Conservation (phyloP, 345 rosid species). For the Heritiera littoralis region DNA sequence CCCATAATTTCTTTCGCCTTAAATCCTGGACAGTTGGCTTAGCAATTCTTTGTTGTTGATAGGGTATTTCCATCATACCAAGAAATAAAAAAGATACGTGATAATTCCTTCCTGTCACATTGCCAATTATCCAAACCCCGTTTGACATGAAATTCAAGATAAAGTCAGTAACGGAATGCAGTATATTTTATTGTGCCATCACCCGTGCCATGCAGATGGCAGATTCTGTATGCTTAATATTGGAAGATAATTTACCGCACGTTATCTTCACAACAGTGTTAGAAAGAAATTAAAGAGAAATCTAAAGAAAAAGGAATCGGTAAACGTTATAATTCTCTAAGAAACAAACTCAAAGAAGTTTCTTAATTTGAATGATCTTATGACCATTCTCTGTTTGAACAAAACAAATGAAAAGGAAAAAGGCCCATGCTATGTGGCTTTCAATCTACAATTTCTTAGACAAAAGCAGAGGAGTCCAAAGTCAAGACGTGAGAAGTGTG, state of each 20-base stretch:
- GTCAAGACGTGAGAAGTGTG: conserved; percentile 13
- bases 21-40: neutral
- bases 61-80: neutral
- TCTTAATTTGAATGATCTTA: conserved; percentile 2
- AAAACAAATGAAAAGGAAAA: neutral
- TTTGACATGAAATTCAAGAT: neutral
- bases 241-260: neutral
- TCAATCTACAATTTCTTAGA: neutral
- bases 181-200: neutral
- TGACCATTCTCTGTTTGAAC: neutral
- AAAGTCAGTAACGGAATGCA: neutral
- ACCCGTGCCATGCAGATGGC: neutral
- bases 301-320: too few species aligned
- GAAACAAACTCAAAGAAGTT: neutral
- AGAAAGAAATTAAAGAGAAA: neutral
- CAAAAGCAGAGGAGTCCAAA: conserved; percentile 3
- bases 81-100: neutral
- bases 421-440: neutral
- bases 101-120: neutral
- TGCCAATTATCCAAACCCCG: neutral
- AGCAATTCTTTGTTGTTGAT: neutral
- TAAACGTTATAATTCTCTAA: neutral
- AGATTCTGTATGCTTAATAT: neutral
- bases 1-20: neutral
- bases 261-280: neutral